Conservation (phyloP, 345 rosid species). For the Eucalyptus guilfoylei region DNA sequence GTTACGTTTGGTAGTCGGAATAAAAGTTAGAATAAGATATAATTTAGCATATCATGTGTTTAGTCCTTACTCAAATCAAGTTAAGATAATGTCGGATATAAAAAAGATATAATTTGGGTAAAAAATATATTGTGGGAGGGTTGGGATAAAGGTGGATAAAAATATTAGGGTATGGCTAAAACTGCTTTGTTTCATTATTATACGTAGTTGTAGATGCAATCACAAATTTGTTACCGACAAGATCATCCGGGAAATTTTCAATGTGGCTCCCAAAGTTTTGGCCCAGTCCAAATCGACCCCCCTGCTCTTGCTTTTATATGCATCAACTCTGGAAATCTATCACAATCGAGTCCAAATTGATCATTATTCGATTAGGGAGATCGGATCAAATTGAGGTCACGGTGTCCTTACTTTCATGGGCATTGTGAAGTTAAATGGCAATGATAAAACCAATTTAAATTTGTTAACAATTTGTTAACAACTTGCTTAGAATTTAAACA, state of each 20-base stretch:
- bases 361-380: background rate
- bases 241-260: background rate
- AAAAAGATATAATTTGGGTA: too few species aligned
- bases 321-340: background rate
- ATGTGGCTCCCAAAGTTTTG: background rate
- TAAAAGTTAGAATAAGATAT: too few species aligned
- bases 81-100: too few species aligned
- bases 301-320: background rate
- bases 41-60: too few species aligned
- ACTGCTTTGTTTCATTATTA: background rate
- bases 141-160: too few species aligned
- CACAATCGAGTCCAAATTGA: background rate
- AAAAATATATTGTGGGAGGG: too few species aligned
- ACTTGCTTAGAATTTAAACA: background rate
- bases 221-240: background rate
- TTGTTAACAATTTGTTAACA: background rate
- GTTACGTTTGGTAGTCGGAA: too few species aligned
- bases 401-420: background rate
- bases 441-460: background rate
- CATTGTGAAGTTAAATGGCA: background rate
- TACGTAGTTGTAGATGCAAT: background rate
- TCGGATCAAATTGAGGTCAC: background rate
- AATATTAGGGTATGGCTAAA: background rate
- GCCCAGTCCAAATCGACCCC: background rate
- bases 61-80: too few species aligned